Evolutionary conservation across 495 filamentous ascomycete species (phyloP).

Genomic region (Oidiodendron maius): DNA sequence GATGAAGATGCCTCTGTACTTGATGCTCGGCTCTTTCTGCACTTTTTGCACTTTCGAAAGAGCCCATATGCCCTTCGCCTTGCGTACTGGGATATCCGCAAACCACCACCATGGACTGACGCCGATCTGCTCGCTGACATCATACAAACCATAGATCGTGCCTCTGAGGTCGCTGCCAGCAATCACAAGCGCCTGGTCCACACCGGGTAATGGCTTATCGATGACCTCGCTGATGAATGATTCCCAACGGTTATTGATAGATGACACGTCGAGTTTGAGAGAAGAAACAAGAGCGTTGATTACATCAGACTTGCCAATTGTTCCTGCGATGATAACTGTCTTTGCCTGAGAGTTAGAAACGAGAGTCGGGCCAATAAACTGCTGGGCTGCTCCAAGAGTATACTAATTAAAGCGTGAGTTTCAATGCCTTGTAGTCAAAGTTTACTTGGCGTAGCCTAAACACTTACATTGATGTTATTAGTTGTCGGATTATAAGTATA

Average conservation of each 20-base stretch:
- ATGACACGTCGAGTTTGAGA: slow-evolving; percentile 49
- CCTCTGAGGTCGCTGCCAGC: slow-evolving; percentile 63
- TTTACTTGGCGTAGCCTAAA: not conserved
- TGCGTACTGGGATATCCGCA: slow-evolving; percentile 58
- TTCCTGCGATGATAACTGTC: slow-evolving; percentile 64
- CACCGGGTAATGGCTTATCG: slow-evolving; percentile 49
- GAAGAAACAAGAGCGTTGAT: slow-evolving; percentile 48
- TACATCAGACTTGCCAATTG: slow-evolving; percentile 55
- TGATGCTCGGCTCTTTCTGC: slow-evolving; percentile 59
- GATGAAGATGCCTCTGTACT: slow-evolving; percentile 74
- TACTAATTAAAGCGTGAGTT: slow-evolving; percentile 27
- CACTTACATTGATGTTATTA: slow-evolving; percentile 40
- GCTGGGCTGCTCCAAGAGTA: slow-evolving; percentile 31
- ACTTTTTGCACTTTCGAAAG: slow-evolving; percentile 39
- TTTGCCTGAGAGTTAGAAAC: slow-evolving; percentile 32
- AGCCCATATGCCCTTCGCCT: slow-evolving; percentile 50
- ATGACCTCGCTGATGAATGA: slow-evolving; percentile 57
- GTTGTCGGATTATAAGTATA: slow-evolving; percentile 40
- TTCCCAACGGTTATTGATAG: slow-evolving; percentile 62
- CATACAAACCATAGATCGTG: slow-evolving; percentile 69
- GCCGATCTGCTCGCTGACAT: slow-evolving; percentile 69
- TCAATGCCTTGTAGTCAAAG: not conserved
- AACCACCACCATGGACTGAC: slow-evolving; percentile 75
- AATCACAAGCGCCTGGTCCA: slow-evolving; percentile 58
- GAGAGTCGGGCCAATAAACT: slow-evolving; percentile 39